Percentiles rank a stretch among this genome's conserved stretches.
Conservation (phyloP, 768 basidiomycete genomes). For the Leccinum aurantiacum region DNA sequence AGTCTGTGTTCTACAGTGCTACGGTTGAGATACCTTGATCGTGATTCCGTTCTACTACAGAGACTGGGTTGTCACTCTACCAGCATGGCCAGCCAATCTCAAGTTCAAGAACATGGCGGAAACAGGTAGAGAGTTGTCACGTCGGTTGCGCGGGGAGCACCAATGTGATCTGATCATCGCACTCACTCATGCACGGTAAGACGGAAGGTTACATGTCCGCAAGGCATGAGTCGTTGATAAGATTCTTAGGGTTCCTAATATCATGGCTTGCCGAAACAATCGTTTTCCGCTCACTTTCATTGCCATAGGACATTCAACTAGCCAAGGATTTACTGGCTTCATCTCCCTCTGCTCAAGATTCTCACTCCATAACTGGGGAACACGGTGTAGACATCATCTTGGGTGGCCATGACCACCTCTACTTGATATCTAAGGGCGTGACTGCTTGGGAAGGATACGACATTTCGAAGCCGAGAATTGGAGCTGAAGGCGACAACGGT, state of each 20-base stretch:
- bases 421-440: conserved; percentile 69
- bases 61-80: conserved; percentile 86
- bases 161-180: conserved; percentile 83
- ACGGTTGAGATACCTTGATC: background rate
- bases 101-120: conserved; percentile 73
- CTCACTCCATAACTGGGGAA: conserved; percentile 40
- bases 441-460: conserved; percentile 68
- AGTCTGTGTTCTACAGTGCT: conserved; percentile 43
- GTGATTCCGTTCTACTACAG: conserved; percentile 37
- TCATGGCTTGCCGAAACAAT: background rate
- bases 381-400: conserved; percentile 85
- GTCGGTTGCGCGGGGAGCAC: conserved; percentile 65
- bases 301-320: conserved; percentile 60
- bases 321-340: conserved; percentile 65
- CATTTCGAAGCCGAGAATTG: conserved; percentile 48
- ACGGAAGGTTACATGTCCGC: conserved; percentile 7
- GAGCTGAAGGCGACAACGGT: conserved; percentile 68
- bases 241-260: conserved; percentile 26
- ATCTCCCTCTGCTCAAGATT: conserved; percentile 53
- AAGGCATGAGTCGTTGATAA: conserved; percentile 4
- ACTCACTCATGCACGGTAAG: conserved; percentile 75
- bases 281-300: conserved; percentile 12
- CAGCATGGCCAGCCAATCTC: conserved; percentile 84
- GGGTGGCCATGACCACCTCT: conserved; percentile 89
- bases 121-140: conserved; percentile 71